These are phyloP conservation scores for Colletotrichum theobromicola DNA, from an alignment of 2,329 filamentous ascomycete genomes.

Conservation along the genomic window DNA sequence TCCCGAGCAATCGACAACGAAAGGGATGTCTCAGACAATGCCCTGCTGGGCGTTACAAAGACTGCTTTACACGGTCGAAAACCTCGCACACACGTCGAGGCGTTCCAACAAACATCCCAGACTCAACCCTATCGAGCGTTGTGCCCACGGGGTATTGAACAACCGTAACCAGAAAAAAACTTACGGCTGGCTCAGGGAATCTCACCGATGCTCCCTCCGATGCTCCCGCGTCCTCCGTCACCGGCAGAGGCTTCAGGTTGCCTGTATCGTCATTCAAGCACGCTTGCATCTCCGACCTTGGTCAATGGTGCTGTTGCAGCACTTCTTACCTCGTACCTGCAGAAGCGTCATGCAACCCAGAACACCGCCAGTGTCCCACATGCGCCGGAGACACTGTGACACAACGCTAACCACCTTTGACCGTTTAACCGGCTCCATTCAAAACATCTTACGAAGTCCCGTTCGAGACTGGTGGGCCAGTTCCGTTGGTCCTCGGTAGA, in stretches of 20 bases:
- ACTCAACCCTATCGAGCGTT: not conserved
- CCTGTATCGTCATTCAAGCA: not conserved
- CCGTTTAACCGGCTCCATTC: not conserved
- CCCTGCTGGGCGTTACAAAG: not conserved
- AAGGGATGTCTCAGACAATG: conserved; percentile 19
- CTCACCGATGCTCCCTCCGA: not conserved
- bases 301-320: not conserved
- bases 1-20: not conserved
- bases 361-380: conserved; percentile 10
- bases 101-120: conserved; percentile 5
- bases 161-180: not conserved
- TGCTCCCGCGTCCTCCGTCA: conserved; percentile 1
- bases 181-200: not conserved
- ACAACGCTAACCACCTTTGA: conserved; percentile 11
- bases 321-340: conserved; percentile 27
- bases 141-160: not conserved
- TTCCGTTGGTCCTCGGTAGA: not conserved
- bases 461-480: not conserved
- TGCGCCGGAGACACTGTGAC: conserved; percentile 15
- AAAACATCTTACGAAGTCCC: not conserved
- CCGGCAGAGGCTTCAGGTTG: not conserved
- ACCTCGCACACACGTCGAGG: not conserved
- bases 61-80: not conserved
- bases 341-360: conserved; percentile 25
- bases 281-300: not conserved